Evolutionary conservation across 768 basidiomycete genomes (phyloP).

Genomic region (Kwoniella sp.): DNA sequence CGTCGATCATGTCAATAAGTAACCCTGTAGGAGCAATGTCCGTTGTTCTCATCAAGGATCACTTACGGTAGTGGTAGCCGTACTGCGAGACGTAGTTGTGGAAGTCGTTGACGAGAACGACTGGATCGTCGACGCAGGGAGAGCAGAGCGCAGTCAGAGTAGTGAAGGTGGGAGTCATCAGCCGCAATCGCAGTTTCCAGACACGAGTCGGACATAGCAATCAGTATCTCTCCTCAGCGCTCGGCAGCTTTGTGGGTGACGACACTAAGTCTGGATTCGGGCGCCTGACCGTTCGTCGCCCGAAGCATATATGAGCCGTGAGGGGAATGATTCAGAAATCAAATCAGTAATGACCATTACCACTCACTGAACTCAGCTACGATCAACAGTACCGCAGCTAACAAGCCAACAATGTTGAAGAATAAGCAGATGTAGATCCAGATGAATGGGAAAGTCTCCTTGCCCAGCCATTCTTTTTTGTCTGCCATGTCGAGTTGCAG

Average conservation of each 20-base stretch:
- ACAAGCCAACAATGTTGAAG: constrained; percentile 25
- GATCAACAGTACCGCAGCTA: constrained; percentile 25
- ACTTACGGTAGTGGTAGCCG: constrained; percentile 32
- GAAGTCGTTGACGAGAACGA: constrained; percentile 29
- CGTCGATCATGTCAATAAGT: too few species aligned
- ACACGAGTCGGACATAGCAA: too few species aligned
- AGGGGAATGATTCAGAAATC: background rate
- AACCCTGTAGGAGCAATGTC: background rate
- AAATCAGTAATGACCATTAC: background rate
- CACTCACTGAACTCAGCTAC: constrained; percentile 26
- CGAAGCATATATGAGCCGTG: too few species aligned
- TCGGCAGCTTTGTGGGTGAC: too few species aligned
- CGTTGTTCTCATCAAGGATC: background rate
- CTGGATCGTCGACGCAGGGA: constrained; percentile 3
- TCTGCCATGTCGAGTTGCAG: constrained; percentile 1
- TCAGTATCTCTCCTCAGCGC: too few species aligned
- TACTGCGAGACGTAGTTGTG: constrained; percentile 23
- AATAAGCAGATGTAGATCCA: constrained; percentile 31
- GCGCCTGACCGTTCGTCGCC: too few species aligned
- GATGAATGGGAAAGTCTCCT: constrained; percentile 24
- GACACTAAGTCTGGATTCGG: too few species aligned
- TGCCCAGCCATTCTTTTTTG: constrained; percentile 24
- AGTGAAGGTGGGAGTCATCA: too few species aligned
- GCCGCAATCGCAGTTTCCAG: too few species aligned
- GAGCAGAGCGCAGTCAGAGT: too few species aligned